Conservation (phyloP, 257 asterid species). For the Primulina eburnea region DNA sequence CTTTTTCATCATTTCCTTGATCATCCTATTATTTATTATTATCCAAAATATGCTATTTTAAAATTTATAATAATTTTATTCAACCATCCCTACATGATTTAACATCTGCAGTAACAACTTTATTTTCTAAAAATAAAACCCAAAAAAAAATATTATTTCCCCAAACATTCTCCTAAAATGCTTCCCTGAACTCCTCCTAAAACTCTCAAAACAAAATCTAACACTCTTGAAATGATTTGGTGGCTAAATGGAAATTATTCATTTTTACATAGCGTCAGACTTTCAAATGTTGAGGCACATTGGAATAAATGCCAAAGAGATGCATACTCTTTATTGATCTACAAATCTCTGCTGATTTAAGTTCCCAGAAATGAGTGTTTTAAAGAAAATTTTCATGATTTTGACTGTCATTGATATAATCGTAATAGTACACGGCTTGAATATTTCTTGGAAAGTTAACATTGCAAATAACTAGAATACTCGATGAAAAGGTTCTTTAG, state of each 20-base stretch:
- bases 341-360: no score
- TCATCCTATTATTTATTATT: no score
- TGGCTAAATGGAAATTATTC: no score
- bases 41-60: no score
- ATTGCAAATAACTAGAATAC: not conserved
- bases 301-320: not conserved
- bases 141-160: not conserved
- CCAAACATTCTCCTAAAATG: no score
- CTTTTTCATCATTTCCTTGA: no score
- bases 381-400: not conserved
- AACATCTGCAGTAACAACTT: no score
- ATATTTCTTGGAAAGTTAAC: not conserved
- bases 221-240: not conserved
- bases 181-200: not conserved
- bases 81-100: no score
- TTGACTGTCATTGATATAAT: not conserved
- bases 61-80: no score
- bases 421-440: not conserved
- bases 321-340: not conserved
- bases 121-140: not conserved
- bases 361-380: not conserved
- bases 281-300: not conserved
- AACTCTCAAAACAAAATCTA: not conserved
- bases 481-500: not conserved
- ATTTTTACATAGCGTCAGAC: not conserved